Conservation (phyloP, 306 rosid species). For the Fagus crenata region DNA sequence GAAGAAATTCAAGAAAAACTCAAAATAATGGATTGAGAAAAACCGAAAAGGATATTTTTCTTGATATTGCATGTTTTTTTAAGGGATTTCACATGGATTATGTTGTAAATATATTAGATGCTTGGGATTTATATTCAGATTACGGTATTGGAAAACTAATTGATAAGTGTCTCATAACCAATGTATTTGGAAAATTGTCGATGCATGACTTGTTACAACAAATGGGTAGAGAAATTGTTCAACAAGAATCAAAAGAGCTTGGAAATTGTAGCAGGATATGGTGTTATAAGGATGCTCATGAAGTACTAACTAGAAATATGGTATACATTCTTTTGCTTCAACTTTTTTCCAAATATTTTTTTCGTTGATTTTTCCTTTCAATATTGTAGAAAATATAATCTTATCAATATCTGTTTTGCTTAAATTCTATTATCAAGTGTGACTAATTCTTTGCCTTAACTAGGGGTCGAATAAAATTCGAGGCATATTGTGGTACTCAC, state of each 20-base stretch:
- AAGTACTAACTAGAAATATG: conserved; percentile 17
- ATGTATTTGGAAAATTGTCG: not conserved
- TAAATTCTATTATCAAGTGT: no score
- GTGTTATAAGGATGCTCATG: conserved; percentile 9
- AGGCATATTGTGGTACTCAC: conserved; percentile 6
- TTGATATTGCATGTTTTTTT: conserved; percentile 25
- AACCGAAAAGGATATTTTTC: conserved; percentile 22
- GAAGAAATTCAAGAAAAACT: conserved; percentile 4
- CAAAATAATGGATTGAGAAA: conserved; percentile 10
- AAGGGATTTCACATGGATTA: conserved; percentile 3
- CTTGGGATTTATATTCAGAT: conserved; percentile 14
- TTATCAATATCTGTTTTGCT: no score
- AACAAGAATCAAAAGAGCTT: conserved; percentile 15
- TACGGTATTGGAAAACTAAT: conserved; percentile 6
- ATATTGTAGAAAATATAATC: no score
- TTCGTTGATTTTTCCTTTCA: not conserved
- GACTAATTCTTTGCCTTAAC: not conserved
- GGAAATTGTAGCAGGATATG: conserved; percentile 26
- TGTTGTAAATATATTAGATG: conserved; percentile 1
- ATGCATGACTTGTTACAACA: conserved; percentile 19
- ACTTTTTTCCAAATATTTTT: not conserved
- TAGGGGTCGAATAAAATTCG: conserved; percentile 16
- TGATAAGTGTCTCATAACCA: conserved; percentile 18
- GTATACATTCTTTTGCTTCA: conserved; percentile 1
- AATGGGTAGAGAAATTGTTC: conserved; percentile 22